Evolutionary conservation across 2,329 filamentous ascomycete genomes (phyloP), one percentile per base, ranked within the genome.

Genomic region (Massarina eburnea): DNA sequence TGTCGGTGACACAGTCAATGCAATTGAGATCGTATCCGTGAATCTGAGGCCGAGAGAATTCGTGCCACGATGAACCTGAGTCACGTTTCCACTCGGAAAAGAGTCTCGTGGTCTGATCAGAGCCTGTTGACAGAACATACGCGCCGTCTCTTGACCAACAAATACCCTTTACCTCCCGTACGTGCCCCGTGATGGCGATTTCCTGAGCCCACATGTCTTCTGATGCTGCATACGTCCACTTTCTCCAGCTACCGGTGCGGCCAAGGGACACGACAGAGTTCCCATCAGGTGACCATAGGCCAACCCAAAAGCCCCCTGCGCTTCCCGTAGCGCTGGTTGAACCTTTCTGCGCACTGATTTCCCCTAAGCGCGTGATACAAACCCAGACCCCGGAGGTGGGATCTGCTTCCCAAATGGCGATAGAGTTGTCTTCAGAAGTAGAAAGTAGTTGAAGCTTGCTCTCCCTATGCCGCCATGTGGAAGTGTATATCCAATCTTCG

Each of bases 21-120:
- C 94, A 97, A 75, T 97, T 99, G 43, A 99, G 80, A 68, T 99
- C 92, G 68, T 99, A 99, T 29, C 94, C 94, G 67, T 99, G 94
- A 54, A 99, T 99, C 68, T 99, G 94, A 3, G 94, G 94, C 39
- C 94, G 80, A 1, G 91, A 87, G 76, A 97, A 91, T 69, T 99
- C 94, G 70, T 97, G 92, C 94, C 94, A 99, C 9, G 89, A 90
- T 32, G 52, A 44, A 3, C 58, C 61, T 3, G 64, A 59, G 2
- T 68, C 70, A 22, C 76, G 75, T 49, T 79, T 80, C 94, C 92
- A 97, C 61, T 84, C 76, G 1, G 89, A 86, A 67, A 92, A 89
- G 17, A 97, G 78, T 39, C 94, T 81, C 3, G 92, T 96, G 0
- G 94, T 99, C 72, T 99, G 94, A 71, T 99, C 94, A 7, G 84